Evolutionary conservation across 768 basidiomycete genomes (phyloP), one percentile per base, ranked within the genome.

Genomic region (Trametes villosa): DNA sequence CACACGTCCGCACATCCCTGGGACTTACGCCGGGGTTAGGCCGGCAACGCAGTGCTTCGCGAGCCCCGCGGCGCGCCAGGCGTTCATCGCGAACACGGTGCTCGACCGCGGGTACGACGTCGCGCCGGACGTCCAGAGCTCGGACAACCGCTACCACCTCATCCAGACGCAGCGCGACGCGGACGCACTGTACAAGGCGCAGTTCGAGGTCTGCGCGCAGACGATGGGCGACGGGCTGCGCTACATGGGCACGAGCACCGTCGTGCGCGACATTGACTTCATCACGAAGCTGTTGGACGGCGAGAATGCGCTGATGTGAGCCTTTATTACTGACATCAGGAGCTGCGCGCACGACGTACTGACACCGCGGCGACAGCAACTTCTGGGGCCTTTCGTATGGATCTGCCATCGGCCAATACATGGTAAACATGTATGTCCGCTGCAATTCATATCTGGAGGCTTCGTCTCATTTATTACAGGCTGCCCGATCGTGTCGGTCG

Each of bases 371-470:
- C 9, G 15, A 20, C 47, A 70, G 70, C 17, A 74, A 75, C 49
- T 74, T 69, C 64, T 71, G 60, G 41, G 74, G 74, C 12, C 64
- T 65, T 31, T 74, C 72, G 1, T 75, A 75, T 53, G 74, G 74
- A 1, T 67, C 73, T 4, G 67, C 68, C 34, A 59, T 74, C 4
- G 72, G 73, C 26, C 70, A 68, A 41, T 74, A 74, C 49, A 60
- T 75, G 5, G 74, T 72, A 1, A 74, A 74, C 40, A 73, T 75
- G 73, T 73, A 33, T 51, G 70, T 41, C 6, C 3, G 9, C 2
- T n/a, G 31, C 9, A 13, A 24, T 27, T 24, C 15, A 22, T 38
- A 3, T 20, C 41, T n/a, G 27, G 18, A 1, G n/a, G n/a, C 17
- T 2, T 17, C 17, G 22, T 15, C 22, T 2, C 27, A 15, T 9